Evolutionary conservation across 495 filamentous ascomycete species (phyloP), one percentile per base, ranked within the genome.

Genomic region (Niebla homalea): DNA sequence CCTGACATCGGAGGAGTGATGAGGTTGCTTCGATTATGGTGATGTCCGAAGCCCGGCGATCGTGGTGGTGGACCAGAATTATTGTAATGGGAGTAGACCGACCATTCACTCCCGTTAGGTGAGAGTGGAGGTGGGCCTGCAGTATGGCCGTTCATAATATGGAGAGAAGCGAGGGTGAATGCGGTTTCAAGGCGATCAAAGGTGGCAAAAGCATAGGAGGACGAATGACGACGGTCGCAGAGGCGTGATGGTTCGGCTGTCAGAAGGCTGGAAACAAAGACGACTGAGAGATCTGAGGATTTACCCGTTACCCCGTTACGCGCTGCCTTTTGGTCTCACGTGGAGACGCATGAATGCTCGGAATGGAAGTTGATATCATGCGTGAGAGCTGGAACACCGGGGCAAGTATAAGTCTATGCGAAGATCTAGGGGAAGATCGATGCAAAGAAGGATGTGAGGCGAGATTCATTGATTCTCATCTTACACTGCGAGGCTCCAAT

Each of bases 101-200:
- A 89, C 88, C 87, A 94, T 67, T 94, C 88, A 68, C 81, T 93
- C 57, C 83, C 79, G 61, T 78, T 81, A 60, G 81, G 79, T 64
- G 87, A 90, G 63, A 87, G 87, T 63, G 87, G 90, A 67, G 89
- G 79, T 54, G 85, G 83, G 64, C 75, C 77, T 57, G 71, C 29
- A 8, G 29, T 67, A 55, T 69, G 72, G 54, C 69, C 76, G 72
- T 78, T 80, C 79, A 83, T 81, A 47, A 51, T 68, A 60, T 42
- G 25, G 36, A 14, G 23, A 21, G 23, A 16, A 21, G 5, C 6
- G 42, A 45, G 12, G 19, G 21, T 26, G 21, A 45, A 25, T 23
- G 19, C 14, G 42, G 42, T 12, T 6, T 7, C 18, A 41, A 22
- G 18, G 16, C 16, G 8, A 15, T n/a, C 15, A 1, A 22, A 19